Conservation (phyloP, 2,329 filamentous ascomycete species). For the Aspergillus vadensis region DNA sequence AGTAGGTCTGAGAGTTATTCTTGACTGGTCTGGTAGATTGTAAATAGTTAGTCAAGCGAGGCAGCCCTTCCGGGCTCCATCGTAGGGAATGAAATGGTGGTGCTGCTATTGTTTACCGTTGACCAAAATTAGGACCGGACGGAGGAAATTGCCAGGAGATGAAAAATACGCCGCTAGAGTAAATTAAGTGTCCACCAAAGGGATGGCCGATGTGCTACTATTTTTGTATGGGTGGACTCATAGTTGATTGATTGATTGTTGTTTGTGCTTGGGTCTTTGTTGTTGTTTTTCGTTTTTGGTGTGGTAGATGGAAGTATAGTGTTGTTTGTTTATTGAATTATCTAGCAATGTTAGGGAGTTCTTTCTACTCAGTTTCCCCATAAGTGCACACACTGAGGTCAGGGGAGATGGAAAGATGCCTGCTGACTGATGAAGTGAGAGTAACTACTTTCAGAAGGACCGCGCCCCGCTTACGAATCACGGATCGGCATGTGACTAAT, state of each 20-base stretch:
- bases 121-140: background rate
- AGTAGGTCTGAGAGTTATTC: background rate
- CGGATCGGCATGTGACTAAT: conserved; percentile 13
- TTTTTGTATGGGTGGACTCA: background rate
- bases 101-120: background rate
- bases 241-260: background rate
- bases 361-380: no score
- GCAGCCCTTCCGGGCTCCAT: no score
- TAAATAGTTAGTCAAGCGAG: no score
- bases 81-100: no score
- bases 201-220: background rate
- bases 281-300: background rate
- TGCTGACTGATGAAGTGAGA: background rate
- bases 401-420: no score
- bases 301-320: background rate
- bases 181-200: conserved; percentile 7
- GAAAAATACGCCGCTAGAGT: background rate
- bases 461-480: background rate
- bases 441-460: no score
- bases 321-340: background rate
- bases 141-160: conserved; percentile 1
- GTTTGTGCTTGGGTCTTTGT: background rate
- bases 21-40: background rate
- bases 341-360: background rate
- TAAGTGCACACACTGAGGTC: no score